Percentiles rank a stretch among this genome's conserved stretches.
phyloP scores from a whole-genome alignment of 2,329 filamentous ascomycete genomes.

The Nigrospora oryzae region DNA sequence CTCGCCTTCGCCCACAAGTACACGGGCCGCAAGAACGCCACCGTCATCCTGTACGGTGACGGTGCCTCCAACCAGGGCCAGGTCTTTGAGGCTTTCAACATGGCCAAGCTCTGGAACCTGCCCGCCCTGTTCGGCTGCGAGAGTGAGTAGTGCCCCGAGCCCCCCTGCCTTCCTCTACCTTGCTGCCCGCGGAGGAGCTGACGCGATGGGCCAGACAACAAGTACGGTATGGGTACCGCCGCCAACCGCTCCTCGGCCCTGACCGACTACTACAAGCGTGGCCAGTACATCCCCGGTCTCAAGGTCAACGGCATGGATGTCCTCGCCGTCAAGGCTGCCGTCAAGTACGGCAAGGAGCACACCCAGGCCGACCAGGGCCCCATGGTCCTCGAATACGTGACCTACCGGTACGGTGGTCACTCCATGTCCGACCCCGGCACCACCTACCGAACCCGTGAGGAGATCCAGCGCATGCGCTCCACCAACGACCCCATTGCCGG shows the following conservation, averaged over 20 bases:
- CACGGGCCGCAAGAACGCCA: constrained; percentile 75
- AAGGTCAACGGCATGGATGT: constrained; percentile 99
- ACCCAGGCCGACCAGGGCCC: constrained; percentile 78
- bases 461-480: constrained; percentile 98
- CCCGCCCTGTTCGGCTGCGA: constrained; percentile 95
- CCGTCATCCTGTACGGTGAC: constrained; percentile 90
- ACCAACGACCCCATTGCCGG: constrained; percentile 98
- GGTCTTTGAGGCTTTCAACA: constrained; percentile 99
- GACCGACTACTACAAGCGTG: constrained; percentile 99
- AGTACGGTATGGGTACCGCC: constrained; percentile 99
- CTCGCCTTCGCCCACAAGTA: constrained; percentile 97
- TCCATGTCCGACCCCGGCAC: constrained; percentile 99
- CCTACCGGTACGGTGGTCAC: constrained; percentile 98
- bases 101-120: constrained; percentile 98
- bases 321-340: constrained; percentile 92
- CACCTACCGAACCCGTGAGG: constrained; percentile 97
- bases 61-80: constrained; percentile 98
- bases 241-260: constrained; percentile 88
- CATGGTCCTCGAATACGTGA: constrained; percentile 96
- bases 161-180: neutral
- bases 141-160: constrained; percentile 53
- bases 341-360: constrained; percentile 88
- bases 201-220: constrained; percentile 67
- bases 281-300: constrained; percentile 97
- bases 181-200: constrained; percentile 8